A percentile compares a stretch with the other conserved stretches of the same genome.
phyloP scores from a whole-genome alignment of 2,329 filamentous ascomycete genomes.

The Dendryphion nanum region DNA sequence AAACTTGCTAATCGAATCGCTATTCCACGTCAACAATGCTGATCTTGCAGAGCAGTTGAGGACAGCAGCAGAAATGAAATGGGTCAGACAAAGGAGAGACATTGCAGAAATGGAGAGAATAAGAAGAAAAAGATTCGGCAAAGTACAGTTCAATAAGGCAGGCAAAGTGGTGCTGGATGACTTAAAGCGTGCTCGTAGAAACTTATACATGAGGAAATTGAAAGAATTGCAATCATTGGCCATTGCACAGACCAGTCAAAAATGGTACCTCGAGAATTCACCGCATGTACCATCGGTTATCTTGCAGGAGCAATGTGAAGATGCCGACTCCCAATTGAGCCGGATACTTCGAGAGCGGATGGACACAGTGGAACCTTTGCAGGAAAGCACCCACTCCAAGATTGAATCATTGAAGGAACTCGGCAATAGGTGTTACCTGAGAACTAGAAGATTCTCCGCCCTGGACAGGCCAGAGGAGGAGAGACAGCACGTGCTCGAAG shows the following conservation, averaged over 20 bases:
- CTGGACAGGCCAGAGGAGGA: not conserved
- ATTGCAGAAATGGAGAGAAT: too few species aligned
- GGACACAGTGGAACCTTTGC: not conserved
- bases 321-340: not conserved
- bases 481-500: not conserved
- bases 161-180: not conserved
- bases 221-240: not conserved
- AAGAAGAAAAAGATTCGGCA: too few species aligned
- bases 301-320: not conserved
- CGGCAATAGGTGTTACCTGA: not conserved
- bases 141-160: too few species aligned
- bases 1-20: too few species aligned
- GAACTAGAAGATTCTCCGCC: not conserved
- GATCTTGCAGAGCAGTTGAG: too few species aligned
- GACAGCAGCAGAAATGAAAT: too few species aligned
- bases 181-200: not conserved
- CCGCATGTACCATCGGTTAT: not conserved
- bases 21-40: too few species aligned
- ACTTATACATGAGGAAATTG: not conserved
- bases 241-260: not conserved
- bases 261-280: not conserved
- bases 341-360: not conserved
- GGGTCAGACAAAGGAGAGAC: too few species aligned
- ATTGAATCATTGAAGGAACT: not conserved
- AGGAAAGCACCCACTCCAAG: not conserved